Base-by-base conservation (phyloP, 768 basidiomycete genomes). In the Pulveroboletus ravenelii region DNA sequence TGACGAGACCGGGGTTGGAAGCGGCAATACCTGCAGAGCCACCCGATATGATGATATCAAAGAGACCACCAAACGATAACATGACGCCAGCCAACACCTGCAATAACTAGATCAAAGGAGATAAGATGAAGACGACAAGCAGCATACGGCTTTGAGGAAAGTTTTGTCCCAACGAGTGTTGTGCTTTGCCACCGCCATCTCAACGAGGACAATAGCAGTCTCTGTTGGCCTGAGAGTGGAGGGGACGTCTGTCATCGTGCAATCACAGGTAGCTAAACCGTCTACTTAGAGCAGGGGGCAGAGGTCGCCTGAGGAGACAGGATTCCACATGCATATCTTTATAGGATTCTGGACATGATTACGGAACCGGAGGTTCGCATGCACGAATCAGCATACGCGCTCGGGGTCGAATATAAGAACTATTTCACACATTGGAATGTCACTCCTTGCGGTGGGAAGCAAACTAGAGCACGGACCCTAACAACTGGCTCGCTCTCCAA, bases 41-140 rank as follows among this genome's bases (percentile, higher is more conserved):
- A 32, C 82, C 86, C 40, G 74, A 68, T 14, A 86, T 61, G 50
- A 87, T 72, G 54, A 84, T 69, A 18, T 78, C 78, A 27, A 88
- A 64, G 14, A 88, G 67, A 15, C 82, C 83, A 59, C 86, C 86
- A 44, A 88, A 87, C 7, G 85, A 85, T n/a, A 87, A 61, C 80
- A 87, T 85, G 30, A 77, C 74, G 15, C 86, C 86, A 27, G 84
- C 86, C 49, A 80, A 68, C 44, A 86, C 77, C 85, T 87, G 39
- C n/a, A 10, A 42, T 15, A 25, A 29, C 4, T 38, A 10, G 17
- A 18, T 52, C 35, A 48, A 41, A 2, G 18, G 1, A 20, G 18
- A 41, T 6, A 45, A 20, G 29, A 18, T 18, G 14, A 25, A 23
- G 31, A 29, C 31, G 0, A 5, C 13, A 20, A 23, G 30, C 2